Conservation (phyloP, 148 eudicot genomes). For the Agrostemma githago region DNA sequence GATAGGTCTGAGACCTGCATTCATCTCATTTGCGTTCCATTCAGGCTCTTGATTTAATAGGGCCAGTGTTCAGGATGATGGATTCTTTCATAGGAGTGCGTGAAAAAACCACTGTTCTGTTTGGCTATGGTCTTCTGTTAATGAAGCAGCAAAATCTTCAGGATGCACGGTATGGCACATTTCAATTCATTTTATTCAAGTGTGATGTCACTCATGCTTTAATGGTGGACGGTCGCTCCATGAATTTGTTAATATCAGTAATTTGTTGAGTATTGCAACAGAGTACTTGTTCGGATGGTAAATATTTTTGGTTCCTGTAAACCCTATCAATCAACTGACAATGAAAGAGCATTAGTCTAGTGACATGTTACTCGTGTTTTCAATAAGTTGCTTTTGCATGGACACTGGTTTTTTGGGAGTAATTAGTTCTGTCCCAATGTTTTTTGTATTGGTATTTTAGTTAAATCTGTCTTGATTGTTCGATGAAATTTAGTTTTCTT, state of each 20-base stretch:
- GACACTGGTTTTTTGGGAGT: background rate
- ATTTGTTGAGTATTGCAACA: background rate
- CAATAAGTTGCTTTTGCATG: background rate
- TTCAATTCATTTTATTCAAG: background rate
- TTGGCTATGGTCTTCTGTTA: slow-evolving; percentile 84
- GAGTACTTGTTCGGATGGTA: background rate
- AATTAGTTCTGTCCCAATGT: background rate
- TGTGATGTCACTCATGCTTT: background rate
- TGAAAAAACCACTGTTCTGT: slow-evolving; percentile 81
- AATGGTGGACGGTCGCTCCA: background rate
- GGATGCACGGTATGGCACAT: slow-evolving; percentile 70
- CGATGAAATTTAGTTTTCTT: background rate
- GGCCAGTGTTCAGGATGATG: slow-evolving; percentile 63
- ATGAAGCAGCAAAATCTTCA: slow-evolving; percentile 94
- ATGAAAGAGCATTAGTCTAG: background rate
- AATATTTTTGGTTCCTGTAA: background rate
- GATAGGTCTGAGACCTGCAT: slow-evolving; percentile 1
- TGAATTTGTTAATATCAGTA: background rate
- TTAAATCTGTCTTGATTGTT: too few species aligned
- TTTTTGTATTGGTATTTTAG: background rate
- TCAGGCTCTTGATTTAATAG: slow-evolving; percentile 92
- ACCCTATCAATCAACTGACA: background rate
- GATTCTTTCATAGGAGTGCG: slow-evolving; percentile 93
- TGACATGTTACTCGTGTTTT: background rate
- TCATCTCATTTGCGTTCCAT: slow-evolving; percentile 16